These are phyloP conservation scores for Raphanus hybrid DNA, from an alignment of 441 rosid genomes.

Conservation along the genomic window DNA sequence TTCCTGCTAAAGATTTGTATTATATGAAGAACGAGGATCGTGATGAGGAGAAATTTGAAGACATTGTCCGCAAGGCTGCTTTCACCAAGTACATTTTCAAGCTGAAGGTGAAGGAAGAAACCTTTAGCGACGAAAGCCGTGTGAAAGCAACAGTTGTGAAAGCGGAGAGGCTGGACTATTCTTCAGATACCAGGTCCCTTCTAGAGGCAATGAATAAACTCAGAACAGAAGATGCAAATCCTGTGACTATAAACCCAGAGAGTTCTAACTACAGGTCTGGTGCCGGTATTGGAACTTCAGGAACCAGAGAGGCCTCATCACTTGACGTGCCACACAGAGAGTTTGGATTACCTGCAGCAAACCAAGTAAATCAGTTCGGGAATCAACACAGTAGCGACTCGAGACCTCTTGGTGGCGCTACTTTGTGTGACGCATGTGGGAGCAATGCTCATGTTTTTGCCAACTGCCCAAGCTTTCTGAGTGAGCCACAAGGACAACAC, in stretches of 20 bases:
- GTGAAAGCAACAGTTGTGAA: constrained; percentile 82
- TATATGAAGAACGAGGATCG: constrained; percentile 60
- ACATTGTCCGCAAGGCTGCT: constrained; percentile 62
- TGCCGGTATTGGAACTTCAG: constrained; percentile 41
- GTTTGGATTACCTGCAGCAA: constrained; percentile 43
- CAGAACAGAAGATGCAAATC: constrained; percentile 46
- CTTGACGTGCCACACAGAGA: constrained; percentile 37
- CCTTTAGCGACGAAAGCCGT: constrained; percentile 82
- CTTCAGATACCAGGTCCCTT: constrained; percentile 66
- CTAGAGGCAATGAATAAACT: constrained; percentile 63
- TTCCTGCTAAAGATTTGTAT: constrained; percentile 80
- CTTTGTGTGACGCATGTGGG: constrained; percentile 64
- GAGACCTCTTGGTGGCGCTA: constrained; percentile 39
- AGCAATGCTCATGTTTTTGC: constrained; percentile 58
- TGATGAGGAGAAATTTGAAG: constrained; percentile 73
- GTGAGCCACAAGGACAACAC: constrained; percentile 53
- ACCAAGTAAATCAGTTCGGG: constrained; percentile 37
- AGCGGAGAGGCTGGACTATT: constrained; percentile 68
- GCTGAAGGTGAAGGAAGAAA: constrained; percentile 94
- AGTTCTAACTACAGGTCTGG: constrained; percentile 31
- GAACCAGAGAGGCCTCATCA: constrained; percentile 35
- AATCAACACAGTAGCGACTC: constrained; percentile 20
- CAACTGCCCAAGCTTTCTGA: constrained; percentile 79
- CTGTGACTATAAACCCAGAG: constrained; percentile 44
- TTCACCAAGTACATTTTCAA: constrained; percentile 74